These are phyloP conservation scores for Sarocladium strictum DNA, from an alignment of 2,329 filamentous ascomycete species.

Conservation along the genomic window DNA sequence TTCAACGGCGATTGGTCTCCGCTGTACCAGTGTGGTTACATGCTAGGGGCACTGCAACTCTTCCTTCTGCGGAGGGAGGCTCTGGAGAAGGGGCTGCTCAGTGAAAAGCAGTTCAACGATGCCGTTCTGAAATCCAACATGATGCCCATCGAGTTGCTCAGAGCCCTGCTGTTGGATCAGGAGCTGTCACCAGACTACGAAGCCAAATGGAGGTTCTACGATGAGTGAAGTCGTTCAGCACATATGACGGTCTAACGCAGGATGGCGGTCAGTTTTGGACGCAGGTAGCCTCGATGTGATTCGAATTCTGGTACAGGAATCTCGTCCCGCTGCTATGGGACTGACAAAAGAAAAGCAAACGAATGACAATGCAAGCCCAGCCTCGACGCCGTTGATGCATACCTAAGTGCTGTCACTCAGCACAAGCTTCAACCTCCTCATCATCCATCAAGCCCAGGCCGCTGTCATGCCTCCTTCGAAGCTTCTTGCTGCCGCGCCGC, in stretches of 20 bases:
- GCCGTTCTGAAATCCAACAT: slow-evolving; percentile 41
- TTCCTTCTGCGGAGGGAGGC: slow-evolving; percentile 43
- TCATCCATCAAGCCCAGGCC: slow-evolving; percentile 51
- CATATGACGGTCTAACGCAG: no score
- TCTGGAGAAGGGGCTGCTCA: slow-evolving; percentile 29
- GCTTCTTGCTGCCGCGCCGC: slow-evolving; percentile 31
- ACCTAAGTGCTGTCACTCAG: not conserved
- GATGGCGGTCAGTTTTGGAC: not conserved
- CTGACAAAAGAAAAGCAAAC: not conserved
- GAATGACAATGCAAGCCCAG: not conserved
- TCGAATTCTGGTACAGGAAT: not conserved
- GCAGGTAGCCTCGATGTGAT: no score
- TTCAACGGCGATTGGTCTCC: slow-evolving; percentile 51
- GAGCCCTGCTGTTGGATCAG: slow-evolving; percentile 38
- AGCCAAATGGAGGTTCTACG: slow-evolving; percentile 46
- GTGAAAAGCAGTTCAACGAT: slow-evolving; percentile 53
- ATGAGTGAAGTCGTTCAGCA: no score
- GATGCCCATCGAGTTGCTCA: slow-evolving; percentile 49
- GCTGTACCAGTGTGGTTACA: slow-evolving; percentile 54
- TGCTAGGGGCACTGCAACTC: slow-evolving; percentile 53
- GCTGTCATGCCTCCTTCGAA: slow-evolving; percentile 43
- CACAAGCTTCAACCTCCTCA: slow-evolving; percentile 35
- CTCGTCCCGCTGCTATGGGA: not conserved
- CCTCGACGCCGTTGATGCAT: not conserved
- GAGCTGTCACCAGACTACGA: slow-evolving; percentile 37